Evolutionary conservation across 2,329 filamentous ascomycete genomes (phyloP).

Genomic region (Aspergillus ustus): DNA sequence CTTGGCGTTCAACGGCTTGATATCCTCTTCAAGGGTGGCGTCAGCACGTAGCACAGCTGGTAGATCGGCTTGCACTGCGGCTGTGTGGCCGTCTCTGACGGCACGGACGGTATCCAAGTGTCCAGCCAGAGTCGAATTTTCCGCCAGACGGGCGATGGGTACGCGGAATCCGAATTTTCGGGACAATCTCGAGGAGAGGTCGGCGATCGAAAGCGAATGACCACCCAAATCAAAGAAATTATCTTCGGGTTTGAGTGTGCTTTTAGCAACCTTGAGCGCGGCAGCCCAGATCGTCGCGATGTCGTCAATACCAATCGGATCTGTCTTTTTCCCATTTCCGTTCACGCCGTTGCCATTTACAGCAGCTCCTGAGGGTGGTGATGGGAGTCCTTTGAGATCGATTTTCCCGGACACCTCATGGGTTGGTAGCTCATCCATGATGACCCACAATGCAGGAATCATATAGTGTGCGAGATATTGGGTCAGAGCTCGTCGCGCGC

Average conservation of each 20-base stretch:
- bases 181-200: constrained; percentile 72
- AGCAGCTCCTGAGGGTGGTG: constrained; percentile 51
- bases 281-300: constrained; percentile 75
- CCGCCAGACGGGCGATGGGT: constrained; percentile 71
- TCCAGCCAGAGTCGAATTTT: constrained; percentile 71
- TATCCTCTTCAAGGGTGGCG: constrained; percentile 70
- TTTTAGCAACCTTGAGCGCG: constrained; percentile 67
- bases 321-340: constrained; percentile 56
- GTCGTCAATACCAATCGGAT: constrained; percentile 68
- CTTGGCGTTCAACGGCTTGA: constrained; percentile 58
- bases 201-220: constrained; percentile 77
- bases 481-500: constrained; percentile 67
- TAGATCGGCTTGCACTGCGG: constrained; percentile 75
- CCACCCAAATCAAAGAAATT: constrained; percentile 83
- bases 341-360: constrained; percentile 45
- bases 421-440: constrained; percentile 71
- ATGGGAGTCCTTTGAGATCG: constrained; percentile 72
- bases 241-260: constrained; percentile 68
- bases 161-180: constrained; percentile 74
- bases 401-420: constrained; percentile 80
- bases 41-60: constrained; percentile 72
- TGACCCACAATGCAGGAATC: constrained; percentile 79
- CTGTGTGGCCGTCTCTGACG: constrained; percentile 73
- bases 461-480: constrained; percentile 78
- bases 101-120: constrained; percentile 73